Conservation (phyloP, 2,329 filamentous ascomycete genomes). For the Elsinoe australis region DNA sequence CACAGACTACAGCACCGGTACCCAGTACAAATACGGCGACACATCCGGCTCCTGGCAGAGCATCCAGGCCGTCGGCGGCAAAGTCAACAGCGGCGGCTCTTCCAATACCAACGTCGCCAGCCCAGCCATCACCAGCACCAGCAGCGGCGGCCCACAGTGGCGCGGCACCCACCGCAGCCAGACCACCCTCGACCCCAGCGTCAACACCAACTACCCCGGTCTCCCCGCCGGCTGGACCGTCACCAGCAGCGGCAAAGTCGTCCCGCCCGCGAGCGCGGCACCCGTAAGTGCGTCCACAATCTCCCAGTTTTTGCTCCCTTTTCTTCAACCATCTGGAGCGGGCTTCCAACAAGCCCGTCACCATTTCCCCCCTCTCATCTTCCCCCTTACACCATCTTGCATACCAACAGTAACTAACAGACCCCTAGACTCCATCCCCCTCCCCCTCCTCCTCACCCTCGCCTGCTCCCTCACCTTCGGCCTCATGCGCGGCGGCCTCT, state of each 20-base stretch:
- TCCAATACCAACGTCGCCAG: conserved; percentile 49
- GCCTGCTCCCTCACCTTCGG: conserved; percentile 39
- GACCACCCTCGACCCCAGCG: conserved; percentile 25
- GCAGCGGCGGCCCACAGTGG: conserved; percentile 57
- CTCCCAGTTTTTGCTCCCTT: conserved; percentile 16
- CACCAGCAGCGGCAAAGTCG: conserved; percentile 65
- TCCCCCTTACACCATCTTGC: conserved; percentile 23
- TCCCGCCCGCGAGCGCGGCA: conserved; percentile 59
- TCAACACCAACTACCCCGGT: conserved; percentile 44
- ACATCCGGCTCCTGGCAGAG: conserved; percentile 70
- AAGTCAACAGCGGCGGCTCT: conserved; percentile 50
- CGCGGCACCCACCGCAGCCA: conserved; percentile 51
- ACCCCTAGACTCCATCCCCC: conserved; percentile 43
- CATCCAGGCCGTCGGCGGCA: conserved; percentile 72
- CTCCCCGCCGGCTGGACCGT: conserved; percentile 78
- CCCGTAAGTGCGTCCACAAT: conserved; percentile 53
- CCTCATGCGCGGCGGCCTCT: conserved; percentile 39
- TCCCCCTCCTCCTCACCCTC: conserved; percentile 46
- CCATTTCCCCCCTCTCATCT: not conserved
- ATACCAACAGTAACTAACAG: conserved; percentile 24
- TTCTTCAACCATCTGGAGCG: too few species aligned
- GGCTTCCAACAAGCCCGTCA: conserved; percentile 22
- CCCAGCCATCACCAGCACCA: conserved; percentile 56
- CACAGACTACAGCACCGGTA: conserved; percentile 89
- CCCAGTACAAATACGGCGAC: conserved; percentile 73